These are phyloP conservation scores for Neopestalotiopsis clavispora DNA, from an alignment of 2,329 filamentous ascomycete species.

Conservation along the genomic window DNA sequence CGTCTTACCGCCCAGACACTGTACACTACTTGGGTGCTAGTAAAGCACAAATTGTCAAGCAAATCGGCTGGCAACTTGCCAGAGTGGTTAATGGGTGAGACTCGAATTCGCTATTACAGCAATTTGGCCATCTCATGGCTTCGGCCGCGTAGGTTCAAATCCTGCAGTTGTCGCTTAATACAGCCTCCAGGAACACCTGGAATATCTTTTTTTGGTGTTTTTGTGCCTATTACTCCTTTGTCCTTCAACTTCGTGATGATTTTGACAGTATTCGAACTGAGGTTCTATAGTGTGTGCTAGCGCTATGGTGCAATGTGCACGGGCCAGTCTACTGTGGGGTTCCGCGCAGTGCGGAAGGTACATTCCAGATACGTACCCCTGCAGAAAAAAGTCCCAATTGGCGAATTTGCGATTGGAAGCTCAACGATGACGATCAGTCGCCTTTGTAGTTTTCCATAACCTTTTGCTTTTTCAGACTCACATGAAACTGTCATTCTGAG, in stretches of 20 bases:
- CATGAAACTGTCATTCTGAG: neutral
- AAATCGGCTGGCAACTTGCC: slow-evolving; percentile 17
- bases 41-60: neutral
- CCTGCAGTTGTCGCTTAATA: slow-evolving; percentile 18
- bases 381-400: slow-evolving; percentile 10
- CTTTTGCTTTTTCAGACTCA: neutral
- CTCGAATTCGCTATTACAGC: slow-evolving; percentile 10
- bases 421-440: neutral
- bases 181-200: slow-evolving; percentile 3
- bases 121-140: slow-evolving; percentile 18
- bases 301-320: neutral
- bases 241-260: neutral
- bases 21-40: neutral
- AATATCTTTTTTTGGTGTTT: slow-evolving; percentile 2
- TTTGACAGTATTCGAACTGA: slow-evolving; percentile 3
- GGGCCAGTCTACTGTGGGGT: neutral
- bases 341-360: too few species aligned
- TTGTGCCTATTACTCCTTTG: neutral
- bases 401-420: neutral
- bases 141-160: slow-evolving; percentile 20
- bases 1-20: neutral
- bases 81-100: slow-evolving; percentile 20
- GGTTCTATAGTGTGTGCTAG: neutral
- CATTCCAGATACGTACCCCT: slow-evolving; percentile 1
- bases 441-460: neutral